Evolutionary conservation across 176 grass and related monocot genomes (phyloP), one percentile per base, ranked within the genome.

Genomic region (Rhynchospora tenuis): DNA sequence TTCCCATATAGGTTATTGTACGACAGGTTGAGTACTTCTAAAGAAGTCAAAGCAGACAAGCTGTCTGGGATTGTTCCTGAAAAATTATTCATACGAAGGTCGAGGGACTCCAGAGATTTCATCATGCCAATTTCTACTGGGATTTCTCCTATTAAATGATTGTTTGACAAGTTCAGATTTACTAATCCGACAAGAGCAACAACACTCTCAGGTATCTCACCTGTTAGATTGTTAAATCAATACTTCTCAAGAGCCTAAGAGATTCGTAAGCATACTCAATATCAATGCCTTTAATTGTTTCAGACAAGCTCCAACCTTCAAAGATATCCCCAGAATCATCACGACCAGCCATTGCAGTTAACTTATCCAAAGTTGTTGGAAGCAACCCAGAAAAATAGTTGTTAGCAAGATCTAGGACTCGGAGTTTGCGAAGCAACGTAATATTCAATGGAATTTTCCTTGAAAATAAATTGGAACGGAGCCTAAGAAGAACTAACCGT

Each of bases 51-150:
- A 20, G 1, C 19, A 9, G 78, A 4, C 74, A 90, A 83, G 87
- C 75, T 87, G n/a, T 60, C 14, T 71, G 87, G 90, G 58, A 92
- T 89, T 4, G 56, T 14, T 22, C 90, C 68, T 3, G 67, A 85
- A 28, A 89, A 58, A 10, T 87, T 42, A 73, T 87, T 92, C 50
- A 81, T 59, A 6, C 81, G 84, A 43, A 92, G 10, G 47, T 92
- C 90, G 50, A 92, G 87, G 22, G 81, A 89, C 19, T 85, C 84
- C 7, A 92, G 2, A 10, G 58, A 58, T 81, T 47, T 59, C 3
- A 89, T 52, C 17, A 55, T 33, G 59, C 81, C 43, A 43, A 89
- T 85, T 22, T 15, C 60, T 14, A 63, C 44, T 2, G 91, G 88
- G 54, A 56, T 56, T 56, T 56, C 17, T 17, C 54, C 54, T 56